Evolutionary conservation across 1,284 basidiomycete genomes (phyloP), one percentile per base, ranked within the genome.

Genomic region (Cryptococcus maquisensis): DNA sequence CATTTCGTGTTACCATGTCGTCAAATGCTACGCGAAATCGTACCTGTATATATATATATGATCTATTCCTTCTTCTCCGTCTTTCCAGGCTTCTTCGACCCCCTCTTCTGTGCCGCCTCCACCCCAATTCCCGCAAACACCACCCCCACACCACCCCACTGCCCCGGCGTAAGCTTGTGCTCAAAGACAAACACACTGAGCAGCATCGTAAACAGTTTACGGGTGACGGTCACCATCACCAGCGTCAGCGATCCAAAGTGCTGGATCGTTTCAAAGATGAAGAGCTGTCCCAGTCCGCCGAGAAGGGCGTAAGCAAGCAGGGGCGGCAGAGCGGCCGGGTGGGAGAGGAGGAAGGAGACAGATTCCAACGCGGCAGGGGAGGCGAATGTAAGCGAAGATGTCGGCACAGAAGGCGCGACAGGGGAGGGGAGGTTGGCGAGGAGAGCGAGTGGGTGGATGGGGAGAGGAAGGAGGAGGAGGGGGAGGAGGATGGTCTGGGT

Each of bases 181-280:
- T 90, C 86, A 75, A 97, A 98, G 1, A 98, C 84, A 24, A 95
- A 74, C 4, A 99, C 93, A 7, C 90, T 94, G 37, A 99, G 81
- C 13, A 99, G 81, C 95, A 99, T 98, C 4, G 95, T 98, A 74
- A 97, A 96, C 70, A 99, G 80, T 78, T 98, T 98, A 54, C 96
- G 83, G n/a, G 95, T 98, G 52, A 98, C 82, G 1, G 93, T 97
- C 65, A 97, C 88, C 39, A 89, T 96, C 50, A 92, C 90, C 26
- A 97, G 79, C 1, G 95, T 98, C 56, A 98, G 79, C 9, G 88
- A 91, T 18, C 96, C 96, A 71, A 98, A 99, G 66, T 94, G 87
- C 64, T 93, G 87, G 56, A 99, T 81, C 0, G 96, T 98, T 79
- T 97, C 95, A 63, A 98, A 99, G 64, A 99, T 98, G 78, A 98